Evolutionary conservation across 2,329 filamentous ascomycete species (phyloP), one percentile per base, ranked within the genome.

Genomic region (Akanthomyces lecanii): DNA sequence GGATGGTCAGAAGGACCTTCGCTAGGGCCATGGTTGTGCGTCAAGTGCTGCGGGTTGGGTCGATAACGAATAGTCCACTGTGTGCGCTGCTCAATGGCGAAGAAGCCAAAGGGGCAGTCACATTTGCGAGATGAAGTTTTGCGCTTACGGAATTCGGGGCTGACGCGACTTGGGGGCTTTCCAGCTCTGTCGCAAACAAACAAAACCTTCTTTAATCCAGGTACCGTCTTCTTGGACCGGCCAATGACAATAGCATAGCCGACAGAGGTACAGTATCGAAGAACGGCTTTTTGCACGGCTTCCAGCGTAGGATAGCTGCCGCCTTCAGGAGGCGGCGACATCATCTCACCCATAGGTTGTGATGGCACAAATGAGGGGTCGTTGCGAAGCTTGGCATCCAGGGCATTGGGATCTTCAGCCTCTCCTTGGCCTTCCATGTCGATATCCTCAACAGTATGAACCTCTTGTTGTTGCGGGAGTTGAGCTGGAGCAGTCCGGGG

Each of bases 241-340:
- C 86, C 86, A 71, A 89, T 89, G 65, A 89, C 86, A 58, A 88
- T 86, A 8, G 86, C 86, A 71, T 88, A 89, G 53, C 86, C 86
- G 50, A 88, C 85, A 18, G 85, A 86, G 0, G 85, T 86, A 69
- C 85, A 88, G 69, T 88, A 88, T n/a, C 80, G 77, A 63, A 88
- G 75, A 21, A 88, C 85, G 36, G 83, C 83, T 70, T 86, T 84
- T 69, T 88, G 86, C 10, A 89, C 82, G 8, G 85, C 84, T 65
- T 89, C 86, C 30, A 89, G 77, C 2, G 85, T 88, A 2, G 85
- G 81, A 66, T 85, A 89, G 67, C 83, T 87, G 21, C 84, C 84
- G 7, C 85, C 86, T 68, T 88, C 84, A 1, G 85, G 85, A 4
- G 86, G 86, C 3, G 84, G 79, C 4, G 84, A 85, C 84, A 87